phyloP scores from a whole-genome alignment of 73 alveolate species.

The Paramecium pentaurelia region DNA sequence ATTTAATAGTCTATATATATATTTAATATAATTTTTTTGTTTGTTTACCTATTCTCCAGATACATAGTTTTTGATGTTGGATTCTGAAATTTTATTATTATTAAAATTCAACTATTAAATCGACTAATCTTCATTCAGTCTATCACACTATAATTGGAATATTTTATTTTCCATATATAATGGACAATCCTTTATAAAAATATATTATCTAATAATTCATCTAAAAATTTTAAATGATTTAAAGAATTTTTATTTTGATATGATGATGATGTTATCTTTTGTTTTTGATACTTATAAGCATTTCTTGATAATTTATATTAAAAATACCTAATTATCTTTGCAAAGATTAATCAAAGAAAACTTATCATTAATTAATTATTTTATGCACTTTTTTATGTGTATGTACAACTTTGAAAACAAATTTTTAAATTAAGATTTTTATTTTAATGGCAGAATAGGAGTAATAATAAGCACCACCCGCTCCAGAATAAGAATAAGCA shows the following conservation, averaged over 20 bases:
- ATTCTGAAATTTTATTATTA: no score
- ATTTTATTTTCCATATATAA: background rate
- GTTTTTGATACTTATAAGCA: background rate
- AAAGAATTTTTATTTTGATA: no score
- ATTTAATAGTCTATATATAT: background rate
- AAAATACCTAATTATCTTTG: background rate
- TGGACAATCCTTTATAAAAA: background rate
- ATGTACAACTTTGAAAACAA: background rate
- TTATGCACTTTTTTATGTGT: background rate
- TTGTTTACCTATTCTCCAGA: background rate
- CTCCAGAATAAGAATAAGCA: background rate
- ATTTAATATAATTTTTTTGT: background rate
- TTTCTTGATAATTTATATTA: background rate
- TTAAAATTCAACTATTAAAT: no score
- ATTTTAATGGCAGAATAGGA: background rate
- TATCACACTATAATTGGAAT: background rate
- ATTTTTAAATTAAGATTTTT: background rate
- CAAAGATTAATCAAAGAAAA: background rate
- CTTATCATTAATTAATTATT: background rate
- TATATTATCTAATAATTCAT: no score
- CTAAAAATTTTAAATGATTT: no score
- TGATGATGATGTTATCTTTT: background rate
- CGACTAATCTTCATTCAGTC: background rate
- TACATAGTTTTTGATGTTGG: background rate
- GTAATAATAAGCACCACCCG: conserved; percentile 36